Evolutionary conservation across 768 basidiomycete genomes (phyloP), one percentile per base, ranked within the genome.

Genomic region (Basidioascus undulatus): DNA sequence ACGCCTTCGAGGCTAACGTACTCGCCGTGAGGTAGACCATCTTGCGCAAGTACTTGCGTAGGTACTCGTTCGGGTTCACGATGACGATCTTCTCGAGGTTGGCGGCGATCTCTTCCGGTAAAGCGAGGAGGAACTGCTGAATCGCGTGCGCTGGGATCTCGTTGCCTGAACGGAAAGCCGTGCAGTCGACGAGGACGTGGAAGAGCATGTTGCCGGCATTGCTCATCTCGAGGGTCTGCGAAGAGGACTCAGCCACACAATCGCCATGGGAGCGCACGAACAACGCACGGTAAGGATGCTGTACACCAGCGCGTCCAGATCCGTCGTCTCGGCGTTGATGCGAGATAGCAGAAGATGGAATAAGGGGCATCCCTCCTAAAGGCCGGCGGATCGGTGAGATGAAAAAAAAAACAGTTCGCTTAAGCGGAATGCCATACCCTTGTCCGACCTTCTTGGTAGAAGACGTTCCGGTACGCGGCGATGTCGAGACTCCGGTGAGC

Each of bases 101-200:
- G 24, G 57, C 53, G 32, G 74, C 67, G 41, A 81, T 66, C 44
- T 83, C 78, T 20, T 56, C 54, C 6, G 82, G 79, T 40, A 77
- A 68, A 16, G 79, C 60, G 53, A 82, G 77, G 11, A 72, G 67
- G 44, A 76, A 74, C 40, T 71, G 75, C 55, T 76, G 79, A 35
- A 83, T 53, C 76, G 76, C 81, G 46, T 77, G 74, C 8, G 78
- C 60, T 0, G 83, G 82, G 7, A 83, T 62, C n/a, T n/a, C n/a
- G n/a, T 34, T 65, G 57, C 32, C 57, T 59, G 53, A 72, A 3
- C 71, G 65, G 54, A 84, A 83, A 8, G 66, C 67, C 27, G 67
- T 13, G 53, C 56, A 6, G 67, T 57, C 12, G 62, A 64, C 40
- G 79, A 50, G 15, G 63, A 69, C 75, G 35, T 76, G 48, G 2